Evolutionary conservation across 192 early-diverging fungal genomes (phyloP).

Genomic region (Entomortierella beljakovae): DNA sequence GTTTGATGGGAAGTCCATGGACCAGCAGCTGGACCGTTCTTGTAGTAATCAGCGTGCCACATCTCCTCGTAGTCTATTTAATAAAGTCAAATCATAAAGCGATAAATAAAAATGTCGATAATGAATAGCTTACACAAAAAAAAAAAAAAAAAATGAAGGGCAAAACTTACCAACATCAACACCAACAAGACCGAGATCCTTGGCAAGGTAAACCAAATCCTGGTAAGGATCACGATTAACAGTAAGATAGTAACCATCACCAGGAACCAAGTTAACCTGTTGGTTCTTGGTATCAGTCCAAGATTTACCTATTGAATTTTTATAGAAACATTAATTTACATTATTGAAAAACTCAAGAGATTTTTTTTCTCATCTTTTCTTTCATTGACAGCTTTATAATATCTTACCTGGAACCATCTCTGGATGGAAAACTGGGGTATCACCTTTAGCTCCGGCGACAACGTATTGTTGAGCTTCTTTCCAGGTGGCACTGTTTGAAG

Average conservation of each 20-base stretch:
- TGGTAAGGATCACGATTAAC: constrained; percentile 51
- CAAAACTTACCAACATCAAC: constrained; percentile 32
- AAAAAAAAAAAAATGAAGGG: neutral
- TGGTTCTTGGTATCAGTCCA: constrained; percentile 42
- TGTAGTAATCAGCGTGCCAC: constrained; percentile 54
- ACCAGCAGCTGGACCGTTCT: constrained; percentile 26
- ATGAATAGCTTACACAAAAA: neutral
- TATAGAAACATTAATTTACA: neutral
- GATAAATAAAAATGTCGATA: too few relatives aligned
- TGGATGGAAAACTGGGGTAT: constrained; percentile 42
- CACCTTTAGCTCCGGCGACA: constrained; percentile 18
- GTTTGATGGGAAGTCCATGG: constrained; percentile 53
- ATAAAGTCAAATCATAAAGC: neutral
- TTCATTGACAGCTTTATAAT: too few relatives aligned
- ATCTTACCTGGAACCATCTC: constrained; percentile 36
- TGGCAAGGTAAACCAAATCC: constrained; percentile 50
- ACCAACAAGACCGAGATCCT: constrained; percentile 44
- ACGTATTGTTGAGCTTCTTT: constrained; percentile 21
- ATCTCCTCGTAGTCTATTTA: constrained; percentile 50
- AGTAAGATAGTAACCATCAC: constrained; percentile 26
- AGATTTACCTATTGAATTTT: constrained; percentile 6
- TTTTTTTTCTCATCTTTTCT: too few relatives aligned
- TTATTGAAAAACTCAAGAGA: too few relatives aligned
- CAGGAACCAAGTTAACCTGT: constrained; percentile 22
- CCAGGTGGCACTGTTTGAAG: constrained; percentile 35